phyloP scores from a whole-genome alignment of 2,329 filamentous ascomycete species.

The Claviceps sp. region DNA sequence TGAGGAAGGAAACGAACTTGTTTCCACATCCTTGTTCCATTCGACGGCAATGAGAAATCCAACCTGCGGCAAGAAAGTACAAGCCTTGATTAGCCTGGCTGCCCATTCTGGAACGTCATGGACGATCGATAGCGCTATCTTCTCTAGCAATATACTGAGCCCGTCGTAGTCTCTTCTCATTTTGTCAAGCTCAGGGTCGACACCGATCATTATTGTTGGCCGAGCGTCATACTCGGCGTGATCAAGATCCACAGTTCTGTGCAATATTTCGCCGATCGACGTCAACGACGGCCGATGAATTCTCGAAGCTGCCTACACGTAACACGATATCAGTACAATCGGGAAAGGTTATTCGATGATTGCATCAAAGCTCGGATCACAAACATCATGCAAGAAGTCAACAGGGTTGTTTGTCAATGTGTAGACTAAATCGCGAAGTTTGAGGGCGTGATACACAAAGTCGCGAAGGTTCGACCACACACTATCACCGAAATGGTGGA shows the following conservation, averaged over 20 bases:
- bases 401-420: slow-evolving; percentile 6
- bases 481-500: slow-evolving; percentile 44
- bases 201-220: slow-evolving; percentile 57
- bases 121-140: slow-evolving; percentile 52
- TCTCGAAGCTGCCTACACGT: slow-evolving; percentile 25
- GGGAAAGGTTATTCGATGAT: not conserved
- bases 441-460: slow-evolving; percentile 60
- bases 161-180: slow-evolving; percentile 68
- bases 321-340: not conserved
- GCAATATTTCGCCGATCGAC: slow-evolving; percentile 56
- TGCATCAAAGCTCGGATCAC: not conserved
- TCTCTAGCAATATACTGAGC: slow-evolving; percentile 58
- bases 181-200: slow-evolving; percentile 63
- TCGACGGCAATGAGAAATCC: slow-evolving; percentile 78
- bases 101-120: slow-evolving; percentile 47
- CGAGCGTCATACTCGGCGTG: slow-evolving; percentile 57
- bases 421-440: slow-evolving; percentile 48
- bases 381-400: slow-evolving; percentile 2
- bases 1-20: slow-evolving; percentile 50
- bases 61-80: slow-evolving; percentile 82
- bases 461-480: slow-evolving; percentile 60
- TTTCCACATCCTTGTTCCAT: slow-evolving; percentile 30
- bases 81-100: slow-evolving; percentile 46
- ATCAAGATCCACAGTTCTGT: slow-evolving; percentile 67
- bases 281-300: slow-evolving; percentile 48